Base-by-base conservation (phyloP, 2,329 filamentous ascomycete species). In the Tolypocladium inflatum region DNA sequence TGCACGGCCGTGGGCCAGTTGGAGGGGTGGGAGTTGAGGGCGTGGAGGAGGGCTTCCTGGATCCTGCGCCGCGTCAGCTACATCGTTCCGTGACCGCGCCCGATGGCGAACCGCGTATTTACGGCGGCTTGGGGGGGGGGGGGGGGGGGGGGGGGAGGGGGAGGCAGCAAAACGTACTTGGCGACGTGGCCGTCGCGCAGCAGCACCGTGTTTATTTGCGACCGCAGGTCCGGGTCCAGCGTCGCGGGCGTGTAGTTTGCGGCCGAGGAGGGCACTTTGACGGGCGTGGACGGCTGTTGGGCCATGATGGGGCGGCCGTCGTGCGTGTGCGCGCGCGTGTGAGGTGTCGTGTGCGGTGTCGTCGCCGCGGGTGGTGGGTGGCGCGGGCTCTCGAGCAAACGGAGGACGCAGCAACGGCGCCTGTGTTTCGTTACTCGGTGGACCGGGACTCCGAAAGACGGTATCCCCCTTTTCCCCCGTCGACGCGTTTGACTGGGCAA, bases 1-100 rank as follows among this genome's bases (percentile, higher is more conserved):
- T 86, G 82, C 61, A 87, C 74, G 54, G 74, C 66, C 13, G 84
- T 84, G 2, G 84, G 83, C 84, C 84, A 87, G 75, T 87, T 84
- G 62, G 78, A 73, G 5, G 75, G 69, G 71, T 85, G 76, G 54
- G 83, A 74, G 70, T 87, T 76, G 56, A 87, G 80, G 60, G 80
- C 71, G 72, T 87, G 83, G 48, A 86, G 80, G 67, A 87, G 79
- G 50, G 78, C 73, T 58, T 87, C 83, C 75, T 87, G 83, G 64
- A 87, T 87, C 64, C 84, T 86, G 66, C 39, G 38, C 11, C 13
- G 43, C 17, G 17, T 52, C 30, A 45, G 45, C 55, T 54, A 26
- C 15, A 8, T 10, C 30, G 45, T 9, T 19, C 6, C 43, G 1
- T 9, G 30, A 11, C 35, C 1, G 35, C 35, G 35, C 13, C 17